A percentile compares a stretch with the other conserved stretches of the same genome.
phyloP scores from a whole-genome alignment of 169 alveolate species.

The Cryptosporidium sp. region DNA sequence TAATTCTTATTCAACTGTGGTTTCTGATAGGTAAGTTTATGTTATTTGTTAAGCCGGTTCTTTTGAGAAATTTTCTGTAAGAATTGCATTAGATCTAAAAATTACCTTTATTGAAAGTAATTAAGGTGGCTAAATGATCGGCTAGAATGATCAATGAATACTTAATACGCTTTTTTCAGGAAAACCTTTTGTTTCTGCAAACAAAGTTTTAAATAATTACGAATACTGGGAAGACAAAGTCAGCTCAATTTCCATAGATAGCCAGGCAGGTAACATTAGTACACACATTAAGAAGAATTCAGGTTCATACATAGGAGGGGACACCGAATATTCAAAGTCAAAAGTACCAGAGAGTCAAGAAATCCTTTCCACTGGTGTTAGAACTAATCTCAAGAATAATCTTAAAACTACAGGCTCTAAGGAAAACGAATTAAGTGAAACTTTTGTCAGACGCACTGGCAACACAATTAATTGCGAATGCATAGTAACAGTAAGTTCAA shows the following conservation, averaged over 20 bases:
- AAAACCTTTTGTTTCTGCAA: not conserved
- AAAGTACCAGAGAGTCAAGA: not conserved
- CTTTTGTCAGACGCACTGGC: not conserved
- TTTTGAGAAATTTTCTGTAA: not conserved
- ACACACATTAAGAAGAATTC: not conserved
- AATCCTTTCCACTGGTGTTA: not conserved
- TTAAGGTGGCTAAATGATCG: not conserved
- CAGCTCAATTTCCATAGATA: slow-evolving; percentile 7
- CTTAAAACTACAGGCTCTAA: not conserved
- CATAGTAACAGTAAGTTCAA: slow-evolving; percentile 36
- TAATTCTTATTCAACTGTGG: not conserved
- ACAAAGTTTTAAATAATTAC: slow-evolving; percentile 46
- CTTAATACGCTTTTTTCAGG: not conserved
- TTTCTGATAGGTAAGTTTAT: slow-evolving; percentile 7
- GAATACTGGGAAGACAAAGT: slow-evolving; percentile 32
- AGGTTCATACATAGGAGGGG: not conserved
- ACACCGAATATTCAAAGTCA: not conserved
- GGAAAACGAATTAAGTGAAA: not conserved
- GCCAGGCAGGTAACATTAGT: slow-evolving; percentile 42
- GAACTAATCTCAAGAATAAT: not conserved
- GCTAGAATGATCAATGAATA: not conserved
- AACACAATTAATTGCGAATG: slow-evolving; percentile 21
- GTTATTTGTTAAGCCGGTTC: not conserved
- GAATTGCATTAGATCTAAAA: not conserved
- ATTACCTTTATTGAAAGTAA: not conserved